A percentile compares a stretch with the other conserved stretches of the same genome.
Conservation (phyloP, 306 rosid species). For the Lathyrus tuberosus region DNA sequence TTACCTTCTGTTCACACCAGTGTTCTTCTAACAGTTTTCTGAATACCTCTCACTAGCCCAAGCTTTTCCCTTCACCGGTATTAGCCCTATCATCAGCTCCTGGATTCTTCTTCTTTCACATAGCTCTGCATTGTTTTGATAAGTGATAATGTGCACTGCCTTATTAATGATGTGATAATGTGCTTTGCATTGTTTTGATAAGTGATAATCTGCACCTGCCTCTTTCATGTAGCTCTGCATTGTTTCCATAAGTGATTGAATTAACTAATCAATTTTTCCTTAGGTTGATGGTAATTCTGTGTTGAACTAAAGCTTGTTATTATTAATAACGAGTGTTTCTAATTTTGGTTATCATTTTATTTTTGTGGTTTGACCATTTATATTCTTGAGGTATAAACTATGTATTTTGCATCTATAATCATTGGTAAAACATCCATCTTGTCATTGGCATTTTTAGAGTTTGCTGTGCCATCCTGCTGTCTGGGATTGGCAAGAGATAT, state of each 20-base stretch:
- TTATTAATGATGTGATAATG: too few relatives aligned
- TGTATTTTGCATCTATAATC: too few relatives aligned
- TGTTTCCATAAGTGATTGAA: constrained; percentile 1
- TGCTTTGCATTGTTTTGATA: constrained; percentile 2
- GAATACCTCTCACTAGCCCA: not conserved
- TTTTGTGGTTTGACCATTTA: too few relatives aligned
- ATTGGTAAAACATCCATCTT: too few relatives aligned
- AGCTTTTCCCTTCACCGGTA: not conserved
- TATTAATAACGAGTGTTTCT: not conserved
- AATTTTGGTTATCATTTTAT: not conserved
- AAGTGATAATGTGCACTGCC: not conserved
- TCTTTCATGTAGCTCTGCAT: constrained; percentile 13
- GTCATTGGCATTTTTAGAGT: too few relatives aligned
- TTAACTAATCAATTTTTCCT: not conserved
- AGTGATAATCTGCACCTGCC: constrained; percentile 2
- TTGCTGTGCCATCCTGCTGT: not conserved
- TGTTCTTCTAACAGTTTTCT: not conserved
- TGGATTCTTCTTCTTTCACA: constrained; percentile 11
- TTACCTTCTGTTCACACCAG: not conserved
- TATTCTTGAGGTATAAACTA: too few relatives aligned
- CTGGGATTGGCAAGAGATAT: constrained; percentile 12
- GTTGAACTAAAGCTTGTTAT: not conserved
- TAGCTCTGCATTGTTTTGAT: constrained; percentile 16
- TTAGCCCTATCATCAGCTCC: not conserved
- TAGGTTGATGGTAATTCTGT: constrained; percentile 22